A percentile compares a stretch with the other conserved stretches of the same genome.
phyloP scores from a whole-genome alignment of 2,329 filamentous ascomycete species.

The Aspergillus bombycis region DNA sequence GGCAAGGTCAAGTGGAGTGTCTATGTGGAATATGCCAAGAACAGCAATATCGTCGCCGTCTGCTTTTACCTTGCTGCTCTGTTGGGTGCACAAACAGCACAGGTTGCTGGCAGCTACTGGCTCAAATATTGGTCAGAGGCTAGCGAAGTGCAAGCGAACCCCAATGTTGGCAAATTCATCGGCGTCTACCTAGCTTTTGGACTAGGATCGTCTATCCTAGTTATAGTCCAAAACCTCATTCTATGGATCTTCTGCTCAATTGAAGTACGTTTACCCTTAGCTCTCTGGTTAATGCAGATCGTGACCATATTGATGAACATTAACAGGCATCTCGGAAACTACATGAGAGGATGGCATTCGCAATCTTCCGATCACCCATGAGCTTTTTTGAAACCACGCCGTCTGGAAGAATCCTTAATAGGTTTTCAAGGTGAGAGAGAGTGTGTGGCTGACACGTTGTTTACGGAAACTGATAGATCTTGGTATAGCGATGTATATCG shows the following conservation, averaged over 20 bases:
- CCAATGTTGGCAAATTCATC: slow-evolving; percentile 83
- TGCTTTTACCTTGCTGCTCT: slow-evolving; percentile 76
- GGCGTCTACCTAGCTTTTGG: slow-evolving; percentile 96
- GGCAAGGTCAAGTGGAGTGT: slow-evolving; percentile 98
- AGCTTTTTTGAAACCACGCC: slow-evolving; percentile 98
- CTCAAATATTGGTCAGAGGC: slow-evolving; percentile 87
- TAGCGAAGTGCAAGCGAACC: slow-evolving; percentile 71
- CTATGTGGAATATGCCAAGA: slow-evolving; percentile 91
- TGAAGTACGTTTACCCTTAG: slow-evolving; percentile 63
- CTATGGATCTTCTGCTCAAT: slow-evolving; percentile 99
- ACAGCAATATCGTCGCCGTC: slow-evolving; percentile 86
- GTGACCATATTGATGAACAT: not conserved
- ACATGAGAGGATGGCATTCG: slow-evolving; percentile 94
- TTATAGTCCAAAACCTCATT: slow-evolving; percentile 89
- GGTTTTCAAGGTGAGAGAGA: slow-evolving; percentile 81
- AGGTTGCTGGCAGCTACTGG: slow-evolving; percentile 87
- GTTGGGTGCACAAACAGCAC: slow-evolving; percentile 76
- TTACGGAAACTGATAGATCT: slow-evolving; percentile 4
- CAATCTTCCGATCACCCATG: slow-evolving; percentile 98
- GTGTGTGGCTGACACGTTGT: not conserved
- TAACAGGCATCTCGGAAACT: slow-evolving; percentile 81
- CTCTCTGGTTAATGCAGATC: not conserved
- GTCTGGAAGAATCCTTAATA: slow-evolving; percentile 91
- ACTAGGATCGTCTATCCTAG: slow-evolving; percentile 79
- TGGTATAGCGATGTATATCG: slow-evolving; percentile 56